Evolutionary conservation across 129 eudicot species (phyloP), one percentile per base, ranked within the genome.

Genomic region (Lactuca saligna): DNA sequence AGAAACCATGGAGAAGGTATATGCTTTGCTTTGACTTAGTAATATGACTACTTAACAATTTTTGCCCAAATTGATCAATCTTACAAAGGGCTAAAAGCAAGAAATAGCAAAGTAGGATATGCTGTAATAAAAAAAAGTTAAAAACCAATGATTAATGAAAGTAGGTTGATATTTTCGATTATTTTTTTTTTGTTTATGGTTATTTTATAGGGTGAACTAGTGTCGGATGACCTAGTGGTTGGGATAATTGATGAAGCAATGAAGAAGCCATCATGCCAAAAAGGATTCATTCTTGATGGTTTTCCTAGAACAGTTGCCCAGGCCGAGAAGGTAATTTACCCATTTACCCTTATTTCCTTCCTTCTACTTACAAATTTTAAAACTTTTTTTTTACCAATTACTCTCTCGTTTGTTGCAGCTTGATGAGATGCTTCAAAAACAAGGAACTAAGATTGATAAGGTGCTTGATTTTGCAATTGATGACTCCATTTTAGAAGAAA

Each of bases 1-100:
- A 75, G 97, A 90, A 75, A 85, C 97, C 71, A 86, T 90, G 97
- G 87, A 90, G 33, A 90, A 82, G 97, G 97, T 90, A 72, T 17
- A 72, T 14, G 34, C 16, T 39, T 59, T 14, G 34, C 16, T 39
- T 59, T 37, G 48, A 39, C 37, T 4, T 44, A 37, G 29, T 50
- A 53, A 7, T 58, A 12, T 59, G 53, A 16, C 8, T 15, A 17
- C n/a, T 38, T 6, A 12, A 4, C 12, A 9, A 11, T n/a, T 6
- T 37, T 61, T 13, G 13, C 16, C 66, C 50, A 62, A 62, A 4
- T 16, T 16, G 32, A 62, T 62, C 67, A 38, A 8, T 37, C 32
- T 62, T 17, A 33, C 41, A 12, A 65, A 8, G 49, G 8, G 8
- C 2, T 39, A 39, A 39, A 2, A 6, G 8, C 2, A 39, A 39